Evolutionary conservation across 129 eudicot species (phyloP).

Genomic region (Escallonia rubra): DNA sequence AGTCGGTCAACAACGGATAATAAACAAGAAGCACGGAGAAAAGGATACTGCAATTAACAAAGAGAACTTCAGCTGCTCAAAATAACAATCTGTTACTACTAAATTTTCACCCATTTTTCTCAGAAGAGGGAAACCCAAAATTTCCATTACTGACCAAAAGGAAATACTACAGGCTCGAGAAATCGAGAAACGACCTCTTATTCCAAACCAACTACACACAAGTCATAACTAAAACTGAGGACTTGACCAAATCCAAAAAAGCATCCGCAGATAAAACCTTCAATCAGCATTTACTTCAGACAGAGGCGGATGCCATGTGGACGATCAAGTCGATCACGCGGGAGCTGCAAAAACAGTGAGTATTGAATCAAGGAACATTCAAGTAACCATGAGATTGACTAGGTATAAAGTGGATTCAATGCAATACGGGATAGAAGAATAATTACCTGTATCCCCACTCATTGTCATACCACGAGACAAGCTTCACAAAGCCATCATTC

Average conservation of each 20-base stretch:
- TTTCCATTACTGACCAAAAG: background rate
- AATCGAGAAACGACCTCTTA: conserved; percentile 11
- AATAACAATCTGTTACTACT: no score
- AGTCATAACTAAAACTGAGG: background rate
- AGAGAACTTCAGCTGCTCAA: no score
- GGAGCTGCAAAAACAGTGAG: conserved; percentile 47
- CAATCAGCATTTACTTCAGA: no score
- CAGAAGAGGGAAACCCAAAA: background rate
- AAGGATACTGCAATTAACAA: no score
- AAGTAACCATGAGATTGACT: no score
- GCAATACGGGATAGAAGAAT: no score
- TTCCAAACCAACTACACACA: background rate
- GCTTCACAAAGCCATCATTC: conserved; percentile 68
- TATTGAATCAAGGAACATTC: background rate
- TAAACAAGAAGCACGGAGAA: no score
- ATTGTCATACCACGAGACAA: conserved; percentile 87
- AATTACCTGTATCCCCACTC: conserved; percentile 90
- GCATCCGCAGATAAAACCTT: no score
- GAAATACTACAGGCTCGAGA: background rate
- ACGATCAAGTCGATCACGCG: conserved; percentile 75
- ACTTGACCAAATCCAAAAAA: background rate
- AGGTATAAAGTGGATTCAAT: no score
- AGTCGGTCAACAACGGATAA: no score
- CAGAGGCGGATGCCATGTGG: conserved; percentile 74
- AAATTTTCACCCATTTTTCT: no score